phyloP scores from a whole-genome alignment of 495 filamentous ascomycete species.

The Aspergillus bridgeri region DNA sequence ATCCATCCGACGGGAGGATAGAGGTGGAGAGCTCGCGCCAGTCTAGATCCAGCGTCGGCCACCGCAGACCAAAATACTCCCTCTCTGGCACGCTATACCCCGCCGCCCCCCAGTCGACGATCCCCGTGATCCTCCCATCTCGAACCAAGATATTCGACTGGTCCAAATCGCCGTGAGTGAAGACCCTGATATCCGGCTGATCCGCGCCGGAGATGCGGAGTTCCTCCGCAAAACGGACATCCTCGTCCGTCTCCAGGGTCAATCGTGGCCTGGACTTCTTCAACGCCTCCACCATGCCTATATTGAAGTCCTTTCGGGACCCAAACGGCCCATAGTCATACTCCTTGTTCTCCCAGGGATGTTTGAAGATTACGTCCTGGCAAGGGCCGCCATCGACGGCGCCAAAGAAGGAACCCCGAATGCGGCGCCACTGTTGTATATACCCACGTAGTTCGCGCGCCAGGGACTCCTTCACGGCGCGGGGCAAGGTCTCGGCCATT shows the following conservation, averaged over 20 bases:
- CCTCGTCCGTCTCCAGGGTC: slow-evolving; percentile 8
- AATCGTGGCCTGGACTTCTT: slow-evolving; percentile 12
- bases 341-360: slow-evolving; percentile 15
- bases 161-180: slow-evolving; percentile 21
- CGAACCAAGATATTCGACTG: slow-evolving; percentile 12
- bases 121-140: slow-evolving; percentile 6
- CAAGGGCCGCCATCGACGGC: slow-evolving; percentile 22
- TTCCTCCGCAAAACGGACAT: slow-evolving; percentile 13
- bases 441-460: slow-evolving; percentile 12
- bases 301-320: slow-evolving; percentile 16
- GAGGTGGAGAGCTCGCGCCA: slow-evolving; percentile 11
- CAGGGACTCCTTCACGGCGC: slow-evolving; percentile 7
- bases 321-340: slow-evolving; percentile 20
- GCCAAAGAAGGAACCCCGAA: slow-evolving; percentile 19
- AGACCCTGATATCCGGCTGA: slow-evolving; percentile 3
- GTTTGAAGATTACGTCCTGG: slow-evolving; percentile 16
- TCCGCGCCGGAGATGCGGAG: slow-evolving; percentile 12
- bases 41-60: slow-evolving; percentile 10
- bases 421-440: slow-evolving; percentile 17
- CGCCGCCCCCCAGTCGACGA: slow-evolving; percentile 21
- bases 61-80: slow-evolving; percentile 15
- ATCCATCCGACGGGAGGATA: slow-evolving; percentile 3
- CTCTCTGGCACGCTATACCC: slow-evolving; percentile 18
- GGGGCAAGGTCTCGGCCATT: slow-evolving; percentile 12
- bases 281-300: slow-evolving; percentile 21